Percentiles rank a stretch among this genome's conserved stretches.
phyloP scores from a whole-genome alignment of 352 stramenopile species.

The Pythium folliculosum region DNA sequence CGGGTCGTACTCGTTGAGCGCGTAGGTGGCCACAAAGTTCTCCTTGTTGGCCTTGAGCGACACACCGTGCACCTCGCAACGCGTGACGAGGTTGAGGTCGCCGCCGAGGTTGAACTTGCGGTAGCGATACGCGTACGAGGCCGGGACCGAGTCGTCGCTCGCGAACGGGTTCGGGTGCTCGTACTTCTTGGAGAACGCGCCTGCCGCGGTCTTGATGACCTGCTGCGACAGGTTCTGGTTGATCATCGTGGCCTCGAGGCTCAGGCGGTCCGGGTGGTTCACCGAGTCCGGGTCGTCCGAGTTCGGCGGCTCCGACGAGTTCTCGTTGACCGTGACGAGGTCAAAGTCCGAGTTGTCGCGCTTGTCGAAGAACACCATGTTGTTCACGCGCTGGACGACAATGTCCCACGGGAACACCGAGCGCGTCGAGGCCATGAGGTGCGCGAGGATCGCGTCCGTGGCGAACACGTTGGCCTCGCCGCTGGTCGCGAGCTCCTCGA shows the following conservation, averaged over 20 bases:
- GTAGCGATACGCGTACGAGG: slow-evolving; percentile 96
- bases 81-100: slow-evolving; percentile 88
- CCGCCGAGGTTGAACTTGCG: slow-evolving; percentile 94
- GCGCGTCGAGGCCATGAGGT: slow-evolving; percentile 96
- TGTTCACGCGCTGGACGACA: slow-evolving; percentile 91
- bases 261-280: slow-evolving; percentile 96
- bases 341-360: slow-evolving; percentile 94
- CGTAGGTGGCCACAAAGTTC: slow-evolving; percentile 94
- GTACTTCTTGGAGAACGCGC: slow-evolving; percentile 48
- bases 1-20: slow-evolving; percentile 97
- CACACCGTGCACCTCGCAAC: slow-evolving; percentile 95
- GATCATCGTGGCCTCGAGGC: slow-evolving; percentile 97
- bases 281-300: slow-evolving; percentile 89
- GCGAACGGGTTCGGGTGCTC: slow-evolving; percentile 93
- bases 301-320: slow-evolving; percentile 89
- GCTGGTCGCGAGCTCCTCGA: slow-evolving; percentile 93
- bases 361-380: slow-evolving; percentile 98
- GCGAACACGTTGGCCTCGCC: slow-evolving; percentile 94
- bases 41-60: slow-evolving; percentile 85
- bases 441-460: slow-evolving; percentile 96
- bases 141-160: slow-evolving; percentile 92
- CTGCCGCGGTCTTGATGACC: slow-evolving; percentile 76
- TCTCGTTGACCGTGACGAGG: slow-evolving; percentile 96
- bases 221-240: slow-evolving; percentile 99
- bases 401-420: slow-evolving; percentile 98